Conservation (phyloP, 2,329 filamentous ascomycete species). For the Teratosphaeria viscida region DNA sequence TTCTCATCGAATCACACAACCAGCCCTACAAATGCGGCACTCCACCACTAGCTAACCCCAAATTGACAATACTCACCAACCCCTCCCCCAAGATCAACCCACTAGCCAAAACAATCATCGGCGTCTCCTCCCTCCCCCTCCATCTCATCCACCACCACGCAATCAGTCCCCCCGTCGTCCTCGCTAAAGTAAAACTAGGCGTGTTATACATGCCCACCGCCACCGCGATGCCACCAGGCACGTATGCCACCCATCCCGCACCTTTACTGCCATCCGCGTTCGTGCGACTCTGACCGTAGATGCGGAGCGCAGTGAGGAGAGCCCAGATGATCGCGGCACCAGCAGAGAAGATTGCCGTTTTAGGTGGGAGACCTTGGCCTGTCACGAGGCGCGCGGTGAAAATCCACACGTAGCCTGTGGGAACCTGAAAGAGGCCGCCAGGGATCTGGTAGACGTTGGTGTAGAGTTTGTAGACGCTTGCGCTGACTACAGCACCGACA, state of each 20-base stretch:
- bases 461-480: constrained; percentile 81
- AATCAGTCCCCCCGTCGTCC: constrained; percentile 67
- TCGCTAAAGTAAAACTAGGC: constrained; percentile 84
- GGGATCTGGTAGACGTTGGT: constrained; percentile 83
- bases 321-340: constrained; percentile 68
- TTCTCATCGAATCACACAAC: neutral
- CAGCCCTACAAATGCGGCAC: constrained; percentile 55
- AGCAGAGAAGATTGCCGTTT: constrained; percentile 70
- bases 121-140: constrained; percentile 51
- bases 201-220: constrained; percentile 98
- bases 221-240: constrained; percentile 91
- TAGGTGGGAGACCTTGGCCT: constrained; percentile 72
- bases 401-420: constrained; percentile 93
- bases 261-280: constrained; percentile 21
- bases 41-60: constrained; percentile 64
- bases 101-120: constrained; percentile 77
- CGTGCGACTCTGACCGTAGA: constrained; percentile 39
- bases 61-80: constrained; percentile 80
- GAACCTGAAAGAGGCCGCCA: constrained; percentile 81
- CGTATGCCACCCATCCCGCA: constrained; percentile 56
- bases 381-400: constrained; percentile 92
- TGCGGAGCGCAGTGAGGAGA: constrained; percentile 58
- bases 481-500: constrained; percentile 74
- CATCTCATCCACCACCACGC: constrained; percentile 66
- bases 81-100: constrained; percentile 91